Conservation (phyloP, 345 rosid species). For the Nasturtium officinale region DNA sequence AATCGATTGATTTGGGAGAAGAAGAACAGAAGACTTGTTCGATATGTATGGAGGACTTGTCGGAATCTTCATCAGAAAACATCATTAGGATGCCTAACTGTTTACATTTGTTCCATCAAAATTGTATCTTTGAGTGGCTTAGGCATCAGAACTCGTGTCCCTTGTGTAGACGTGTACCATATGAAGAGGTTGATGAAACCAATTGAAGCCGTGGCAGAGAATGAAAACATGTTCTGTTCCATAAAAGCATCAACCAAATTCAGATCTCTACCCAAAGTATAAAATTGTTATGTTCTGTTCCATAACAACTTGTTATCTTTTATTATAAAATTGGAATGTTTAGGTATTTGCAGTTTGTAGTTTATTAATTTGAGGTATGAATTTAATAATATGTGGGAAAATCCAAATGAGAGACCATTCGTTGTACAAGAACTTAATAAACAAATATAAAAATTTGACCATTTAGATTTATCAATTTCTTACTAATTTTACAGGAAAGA, state of each 20-base stretch:
- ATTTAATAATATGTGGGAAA: neutral
- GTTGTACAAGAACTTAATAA: neutral
- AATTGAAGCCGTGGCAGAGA: neutral
- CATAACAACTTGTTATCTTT: no score
- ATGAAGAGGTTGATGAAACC: neutral
- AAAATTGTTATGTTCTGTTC: no score
- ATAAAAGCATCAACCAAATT: slow-evolving; percentile 10
- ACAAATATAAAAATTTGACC: neutral
- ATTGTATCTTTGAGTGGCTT: neutral
- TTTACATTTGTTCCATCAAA: neutral
- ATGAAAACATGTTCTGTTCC: slow-evolving; percentile 55
- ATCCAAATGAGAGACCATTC: neutral
- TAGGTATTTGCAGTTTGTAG: neutral
- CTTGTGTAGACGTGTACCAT: neutral
- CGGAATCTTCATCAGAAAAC: neutral
- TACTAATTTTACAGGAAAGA: neutral
- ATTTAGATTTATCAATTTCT: slow-evolving; percentile 1
- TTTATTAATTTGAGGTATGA: neutral
- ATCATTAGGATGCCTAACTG: neutral
- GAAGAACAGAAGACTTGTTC: neutral
- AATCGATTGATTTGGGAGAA: neutral
- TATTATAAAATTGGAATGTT: neutral
- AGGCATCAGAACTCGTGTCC: neutral
- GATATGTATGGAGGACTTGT: neutral
- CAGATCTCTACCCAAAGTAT: neutral